These are phyloP conservation scores for Cladosporium sp. DNA, from an alignment of 2,329 filamentous ascomycete species.

Conservation along the genomic window DNA sequence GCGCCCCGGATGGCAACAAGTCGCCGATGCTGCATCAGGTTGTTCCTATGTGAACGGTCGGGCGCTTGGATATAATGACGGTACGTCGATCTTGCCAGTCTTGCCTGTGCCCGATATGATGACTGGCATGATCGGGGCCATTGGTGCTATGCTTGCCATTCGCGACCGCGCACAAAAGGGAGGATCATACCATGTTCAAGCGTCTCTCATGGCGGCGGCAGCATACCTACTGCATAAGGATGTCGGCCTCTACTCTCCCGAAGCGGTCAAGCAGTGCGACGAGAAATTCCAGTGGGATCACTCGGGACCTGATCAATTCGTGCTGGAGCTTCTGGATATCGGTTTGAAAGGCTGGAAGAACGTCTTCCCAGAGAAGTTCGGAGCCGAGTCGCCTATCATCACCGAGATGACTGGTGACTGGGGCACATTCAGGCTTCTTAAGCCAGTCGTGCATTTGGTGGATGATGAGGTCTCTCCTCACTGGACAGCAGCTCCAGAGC, in stretches of 20 bases:
- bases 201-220: slow-evolving; percentile 27
- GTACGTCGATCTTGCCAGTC: slow-evolving; percentile 24
- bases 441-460: too few relatives aligned
- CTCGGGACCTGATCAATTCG: slow-evolving; percentile 22
- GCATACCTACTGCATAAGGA: slow-evolving; percentile 26
- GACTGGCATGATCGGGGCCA: slow-evolving; percentile 25
- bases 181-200: slow-evolving; percentile 28
- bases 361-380: slow-evolving; percentile 19
- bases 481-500: too few relatives aligned
- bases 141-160: slow-evolving; percentile 27
- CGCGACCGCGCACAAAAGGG: slow-evolving; percentile 33
- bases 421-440: slow-evolving; percentile 20
- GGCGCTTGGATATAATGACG: slow-evolving; percentile 28
- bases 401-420: not conserved
- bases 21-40: slow-evolving; percentile 43
- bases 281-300: slow-evolving; percentile 21
- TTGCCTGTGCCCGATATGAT: slow-evolving; percentile 30
- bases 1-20: slow-evolving; percentile 51
- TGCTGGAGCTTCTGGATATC: slow-evolving; percentile 23
- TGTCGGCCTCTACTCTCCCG: slow-evolving; percentile 29
- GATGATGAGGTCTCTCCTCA: too few relatives aligned
- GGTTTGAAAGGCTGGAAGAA: slow-evolving; percentile 25
- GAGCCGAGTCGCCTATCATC: slow-evolving; percentile 18
- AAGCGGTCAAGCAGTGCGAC: slow-evolving; percentile 21
- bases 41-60: slow-evolving; percentile 36